Evolutionary conservation across 768 basidiomycete genomes (phyloP), one percentile per base, ranked within the genome.

Genomic region (Lentinula sp.): DNA sequence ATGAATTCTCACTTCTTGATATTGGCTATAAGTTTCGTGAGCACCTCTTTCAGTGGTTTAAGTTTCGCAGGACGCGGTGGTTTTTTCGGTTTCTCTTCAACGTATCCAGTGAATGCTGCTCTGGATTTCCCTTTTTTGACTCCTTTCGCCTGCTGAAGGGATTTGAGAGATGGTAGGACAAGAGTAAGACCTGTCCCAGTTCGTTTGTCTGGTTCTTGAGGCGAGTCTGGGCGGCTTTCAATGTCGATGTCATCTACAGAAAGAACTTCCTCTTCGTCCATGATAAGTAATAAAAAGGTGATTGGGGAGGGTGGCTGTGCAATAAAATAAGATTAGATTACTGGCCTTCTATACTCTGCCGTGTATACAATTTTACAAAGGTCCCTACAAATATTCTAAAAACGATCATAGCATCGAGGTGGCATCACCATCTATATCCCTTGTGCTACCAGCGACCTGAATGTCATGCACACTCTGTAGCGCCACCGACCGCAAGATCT

Each of bases 21-120:
- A 72, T 88, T 88, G 0, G 71, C 67, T 50, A 92, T 85, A 18
- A 92, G 76, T 70, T 84, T 85, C 3, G 75, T 69, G 51, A 92
- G 72, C 23, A 91, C 87, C 72, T 90, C 91, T 67, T 85, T 90
- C 65, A 93, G 76, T 4, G 91, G 89, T 69, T 91, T 91, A 60
- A 91, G 77, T 72, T 90, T 92, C 63, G 85, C 65, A 15, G 87
- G 87, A 33, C 89, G 73, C 1, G 81, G 78, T 46, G 66, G 66
- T 63, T 75, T 79, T 70, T 78, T 80, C 67, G 79, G 77, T 61
- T 73, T 70, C 32, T 66, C 61, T 71, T 74, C 72, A 68, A 66
- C 46, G 61, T 68, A 32, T 62, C 59, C 18, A 71, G 66, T 9
- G 67, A 58, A 41, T 62, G 64, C 20, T 69, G 8, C 60, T 65